Evolutionary conservation across 1,284 basidiomycete genomes (phyloP).

Genomic region (Ceratobasidium theobromae): DNA sequence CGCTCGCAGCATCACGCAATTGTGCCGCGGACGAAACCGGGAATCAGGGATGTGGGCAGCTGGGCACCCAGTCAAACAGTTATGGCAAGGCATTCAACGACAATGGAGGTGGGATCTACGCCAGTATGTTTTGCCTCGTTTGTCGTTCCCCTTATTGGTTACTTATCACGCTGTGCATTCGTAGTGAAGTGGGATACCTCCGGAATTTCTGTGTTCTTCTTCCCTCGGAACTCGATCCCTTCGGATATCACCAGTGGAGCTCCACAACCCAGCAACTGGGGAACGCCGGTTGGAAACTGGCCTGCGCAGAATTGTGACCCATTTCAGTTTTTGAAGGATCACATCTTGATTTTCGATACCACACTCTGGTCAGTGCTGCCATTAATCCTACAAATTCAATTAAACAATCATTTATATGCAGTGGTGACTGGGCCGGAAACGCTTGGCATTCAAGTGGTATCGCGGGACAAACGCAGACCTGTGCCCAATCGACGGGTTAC

Average conservation of each 20-base stretch:
- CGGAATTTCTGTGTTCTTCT: constrained; percentile 81
- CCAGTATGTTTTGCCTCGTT: constrained; percentile 1
- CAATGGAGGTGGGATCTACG: constrained; percentile 33
- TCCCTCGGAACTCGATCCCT: constrained; percentile 70
- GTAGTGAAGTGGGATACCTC: constrained; percentile 70
- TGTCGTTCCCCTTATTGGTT: not conserved
- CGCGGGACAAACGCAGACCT: constrained; percentile 79
- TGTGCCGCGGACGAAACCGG: constrained; percentile 30
- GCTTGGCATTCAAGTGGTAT: constrained; percentile 65
- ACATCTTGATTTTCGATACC: constrained; percentile 78
- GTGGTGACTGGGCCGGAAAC: constrained; percentile 84
- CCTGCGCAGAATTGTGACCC: constrained; percentile 69
- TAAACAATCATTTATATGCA: constrained; percentile 40
- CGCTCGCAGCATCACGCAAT: constrained; percentile 45
- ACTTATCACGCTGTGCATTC: not conserved
- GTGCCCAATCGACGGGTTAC: constrained; percentile 78
- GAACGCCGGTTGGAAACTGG: constrained; percentile 72
- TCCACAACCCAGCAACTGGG: constrained; percentile 74
- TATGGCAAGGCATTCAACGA: constrained; percentile 47
- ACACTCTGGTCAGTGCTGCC: constrained; percentile 63
- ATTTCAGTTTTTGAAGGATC: constrained; percentile 70
- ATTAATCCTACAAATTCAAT: not conserved
- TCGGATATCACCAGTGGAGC: constrained; percentile 65
- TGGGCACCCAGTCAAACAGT: constrained; percentile 35
- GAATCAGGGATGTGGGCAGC: constrained; percentile 42